Evolutionary conservation across 1,139 yeast genomes (phyloP), one percentile per base, ranked within the genome.

Genomic region (Hyphopichia pseudoburtonii): DNA sequence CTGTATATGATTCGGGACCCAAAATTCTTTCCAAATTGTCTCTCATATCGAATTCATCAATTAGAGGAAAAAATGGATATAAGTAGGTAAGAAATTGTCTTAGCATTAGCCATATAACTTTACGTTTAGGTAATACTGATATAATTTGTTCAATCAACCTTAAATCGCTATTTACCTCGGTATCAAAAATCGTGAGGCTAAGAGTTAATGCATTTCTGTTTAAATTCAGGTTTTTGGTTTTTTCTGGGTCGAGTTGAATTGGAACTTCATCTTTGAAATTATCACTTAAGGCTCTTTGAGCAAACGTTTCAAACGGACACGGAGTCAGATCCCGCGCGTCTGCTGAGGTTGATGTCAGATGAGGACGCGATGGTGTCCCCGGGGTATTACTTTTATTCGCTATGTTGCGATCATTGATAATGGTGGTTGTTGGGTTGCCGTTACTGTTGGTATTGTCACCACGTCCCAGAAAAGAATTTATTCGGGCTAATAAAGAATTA

Each of bases 11-110:
- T 25, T 41, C 43, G 0, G 52, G 51, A 2, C 64, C 62, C 3
- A 61, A 36, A 8, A 61, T 45, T 18, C 49, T 31, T 46, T 45
- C 7, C 42, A 40, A 4, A 61, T 37, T 25, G 47, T 41, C 40
- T 32, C 47, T 48, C 31, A 63, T 56, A 2, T 50, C 52, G 16
- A 39, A 47, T 47, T 78, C 78, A 42, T 76, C 80, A 8, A 78
- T 34, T 35, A 68, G 60, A 2, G 84, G 82, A 40, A 64, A 50
- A 33, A 70, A 62, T 0, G 75, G 73, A 41, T 73, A 74, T 10
- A 75, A 61, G 22, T 62, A 58, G 5, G 38, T 34, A 43, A 69
- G 68, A 42, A 56, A 69, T 8, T 63, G 47, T 24, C 51, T 46
- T 16, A 68, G 39, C 22, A 65, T 54, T 22, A 51, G 52, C 71